A percentile compares a stretch with the other conserved stretches of the same genome.
Evolutionary conservation across 352 stramenopile genomes (phyloP).

Genomic region (Salisapilia sapeloensis): DNA sequence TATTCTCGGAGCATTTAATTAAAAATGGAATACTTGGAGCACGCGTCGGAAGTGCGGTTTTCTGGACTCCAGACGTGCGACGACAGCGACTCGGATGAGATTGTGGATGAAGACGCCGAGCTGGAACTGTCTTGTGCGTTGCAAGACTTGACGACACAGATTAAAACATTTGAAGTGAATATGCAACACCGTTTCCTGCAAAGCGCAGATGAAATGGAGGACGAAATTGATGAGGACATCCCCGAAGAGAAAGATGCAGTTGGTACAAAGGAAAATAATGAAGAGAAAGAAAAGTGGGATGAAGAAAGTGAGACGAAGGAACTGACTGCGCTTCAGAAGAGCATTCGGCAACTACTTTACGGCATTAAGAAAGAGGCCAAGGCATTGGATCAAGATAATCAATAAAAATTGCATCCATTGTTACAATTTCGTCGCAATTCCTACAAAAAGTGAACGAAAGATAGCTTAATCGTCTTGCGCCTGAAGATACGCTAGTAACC

Average conservation of each 20-base stretch:
- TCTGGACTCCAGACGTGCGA: too few species aligned
- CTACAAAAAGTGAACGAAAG: background rate
- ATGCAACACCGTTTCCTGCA: constrained; percentile 37
- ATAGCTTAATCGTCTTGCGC: constrained; percentile 21
- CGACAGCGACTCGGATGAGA: constrained; percentile 17
- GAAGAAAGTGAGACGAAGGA: constrained; percentile 37
- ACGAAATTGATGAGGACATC: constrained; percentile 57
- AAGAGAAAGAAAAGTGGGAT: constrained; percentile 24
- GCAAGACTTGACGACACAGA: constrained; percentile 37
- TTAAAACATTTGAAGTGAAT: constrained; percentile 53
- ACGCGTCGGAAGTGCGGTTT: too few species aligned
- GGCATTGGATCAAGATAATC: constrained; percentile 10
- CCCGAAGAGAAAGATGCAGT: constrained; percentile 10
- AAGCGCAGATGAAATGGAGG: constrained; percentile 14
- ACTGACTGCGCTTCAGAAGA: constrained; percentile 38
- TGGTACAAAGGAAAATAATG: constrained; percentile 5
- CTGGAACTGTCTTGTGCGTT: constrained; percentile 58
- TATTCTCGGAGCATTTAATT: too few species aligned
- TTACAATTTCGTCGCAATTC: background rate
- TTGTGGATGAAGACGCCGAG: constrained; percentile 54
- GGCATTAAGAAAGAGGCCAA: constrained; percentile 40
- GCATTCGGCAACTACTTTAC: constrained; percentile 39
- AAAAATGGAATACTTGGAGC: too few species aligned
- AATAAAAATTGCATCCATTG: background rate
- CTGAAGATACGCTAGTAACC: constrained; percentile 69